Evolutionary conservation across 2,329 filamentous ascomycete species (phyloP), one percentile per base, ranked within the genome.

Genomic region (Calcarisporium arbuscula): DNA sequence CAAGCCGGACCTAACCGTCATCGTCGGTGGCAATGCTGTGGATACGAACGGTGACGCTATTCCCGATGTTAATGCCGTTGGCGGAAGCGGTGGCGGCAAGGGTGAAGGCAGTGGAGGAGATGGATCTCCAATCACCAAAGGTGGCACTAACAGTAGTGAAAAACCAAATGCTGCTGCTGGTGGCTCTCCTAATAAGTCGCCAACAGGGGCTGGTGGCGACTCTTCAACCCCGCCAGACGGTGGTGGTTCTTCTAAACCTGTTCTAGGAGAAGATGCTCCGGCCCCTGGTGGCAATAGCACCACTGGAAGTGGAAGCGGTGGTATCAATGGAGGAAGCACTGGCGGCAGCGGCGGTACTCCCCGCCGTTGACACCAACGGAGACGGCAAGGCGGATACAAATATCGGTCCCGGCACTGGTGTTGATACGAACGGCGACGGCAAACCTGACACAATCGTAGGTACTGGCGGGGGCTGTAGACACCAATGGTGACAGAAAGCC

Each of bases 301-400:
- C 14, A 28, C 8, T 15, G 8, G 17, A 8, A 15, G 14, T 15
- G 10, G 20, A 19, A 27, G 8, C 8, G 12, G 12, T 8, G 26
- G 17, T 15, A 28, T 15, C 17, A 11, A 14, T 11, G 26, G 8
- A 28, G 17, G 17, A n/a, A n/a, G n/a, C n/a, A n/a, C n/a, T n/a
- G n/a, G n/a, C n/a, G n/a, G n/a, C n/a, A n/a, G n/a, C n/a, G n/a
- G n/a, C n/a, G n/a, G 8, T 8, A 8, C 26, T 8, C 12, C 8
- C 8, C 26, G 17, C n/a, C 14, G 32, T 34, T 6, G 32, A 34
- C 26, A 10, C 33, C 6, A 18, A 39, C 22, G 36, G 32, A 6
- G 30, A 37, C 14, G 19, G 19, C 3, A n/a, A 18, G 5, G 23
- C 30, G 4, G 35, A 37, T 12, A 14, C 23, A 5, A 21, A 22